Evolutionary conservation across 2,329 filamentous ascomycete genomes (phyloP), one percentile per base, ranked within the genome.

Genomic region (Alternaria rosae): DNA sequence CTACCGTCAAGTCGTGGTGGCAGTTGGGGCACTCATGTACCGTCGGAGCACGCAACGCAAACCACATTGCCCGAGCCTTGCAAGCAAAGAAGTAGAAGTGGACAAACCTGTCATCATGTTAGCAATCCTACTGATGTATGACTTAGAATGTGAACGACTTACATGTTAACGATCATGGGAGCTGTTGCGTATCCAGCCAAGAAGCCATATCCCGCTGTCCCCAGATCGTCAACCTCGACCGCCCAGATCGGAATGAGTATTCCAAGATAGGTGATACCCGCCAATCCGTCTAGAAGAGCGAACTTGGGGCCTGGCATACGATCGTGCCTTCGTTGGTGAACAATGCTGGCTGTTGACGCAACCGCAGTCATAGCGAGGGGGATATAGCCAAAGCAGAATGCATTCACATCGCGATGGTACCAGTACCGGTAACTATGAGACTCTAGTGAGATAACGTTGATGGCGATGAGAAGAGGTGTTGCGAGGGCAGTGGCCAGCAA

Each of bases 101-200:
- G 20, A 63, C 13, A 15, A 67, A 41, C 68, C 68, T 70, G 25
- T 57, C 20, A 13, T 6, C 3, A 4, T 42, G 20, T 41, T 43
- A 50, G 25, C 23, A 8, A 43, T 17, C n/a, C 28, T 35, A 30
- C 28, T 23, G 35, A 38, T 50, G 28, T 10, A 15, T 23, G 21
- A 20, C 42, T 44, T 4, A 2, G 17, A 13, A 1, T 50, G 6
- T 15, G 21, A 11, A 35, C 0, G 1, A 15, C 65, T 50, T 55
- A 69, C 68, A 70, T 69, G 10, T 70, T 70, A 21, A 69, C 23
- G n/a, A 70, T 66, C 65, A 70, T 68, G 9, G 65, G 65, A 8
- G 65, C 43, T 3, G 68, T 68, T 8, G 63, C 61, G 38, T 70
- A 70, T 15, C 64, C 67, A 13, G 59, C 59, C 35, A 70, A 55